phyloP scores from a whole-genome alignment of 768 basidiomycete species.

The Candolleomyces eurysporus region DNA sequence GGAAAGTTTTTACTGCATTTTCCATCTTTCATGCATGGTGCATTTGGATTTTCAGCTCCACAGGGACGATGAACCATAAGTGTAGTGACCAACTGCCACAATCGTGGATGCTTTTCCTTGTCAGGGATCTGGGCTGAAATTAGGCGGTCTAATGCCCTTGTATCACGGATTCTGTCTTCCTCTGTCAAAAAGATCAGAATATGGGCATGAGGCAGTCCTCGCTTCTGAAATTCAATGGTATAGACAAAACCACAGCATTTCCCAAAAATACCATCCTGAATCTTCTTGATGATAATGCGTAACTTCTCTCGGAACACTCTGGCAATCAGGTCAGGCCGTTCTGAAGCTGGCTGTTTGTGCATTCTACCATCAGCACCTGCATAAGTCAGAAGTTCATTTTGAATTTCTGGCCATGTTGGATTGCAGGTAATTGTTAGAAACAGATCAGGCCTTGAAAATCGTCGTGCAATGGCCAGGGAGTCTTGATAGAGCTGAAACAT shows the following conservation, averaged over 20 bases:
- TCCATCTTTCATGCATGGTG: slow-evolving; percentile 37
- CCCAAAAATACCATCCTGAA: slow-evolving; percentile 42
- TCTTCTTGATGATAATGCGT: slow-evolving; percentile 29
- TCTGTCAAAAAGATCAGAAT: slow-evolving; percentile 40
- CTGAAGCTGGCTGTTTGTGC: no score
- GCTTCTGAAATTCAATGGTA: slow-evolving; percentile 57
- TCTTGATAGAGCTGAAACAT: slow-evolving; percentile 44
- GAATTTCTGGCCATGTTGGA: slow-evolving; percentile 44
- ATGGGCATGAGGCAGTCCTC: slow-evolving; percentile 55
- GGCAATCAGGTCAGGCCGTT: slow-evolving; percentile 47
- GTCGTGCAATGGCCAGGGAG: slow-evolving; percentile 37
- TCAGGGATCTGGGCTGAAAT: slow-evolving; percentile 45
- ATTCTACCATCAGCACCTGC: slow-evolving; percentile 36
- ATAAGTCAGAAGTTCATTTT: slow-evolving; percentile 32
- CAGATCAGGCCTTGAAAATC: slow-evolving; percentile 34
- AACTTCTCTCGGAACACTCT: slow-evolving; percentile 45
- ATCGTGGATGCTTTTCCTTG: slow-evolving; percentile 30
- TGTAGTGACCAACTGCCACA: slow-evolving; percentile 37
- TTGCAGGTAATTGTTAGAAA: slow-evolving; percentile 52
- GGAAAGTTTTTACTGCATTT: slow-evolving; percentile 32
- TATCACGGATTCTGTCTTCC: slow-evolving; percentile 26
- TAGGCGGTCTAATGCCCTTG: slow-evolving; percentile 35
- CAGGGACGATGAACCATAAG: slow-evolving; percentile 38
- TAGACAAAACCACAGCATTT: slow-evolving; percentile 40
- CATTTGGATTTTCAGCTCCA: slow-evolving; percentile 25